Conservation (phyloP, 768 basidiomycete species). For the Mycena olivaceomarginata region DNA sequence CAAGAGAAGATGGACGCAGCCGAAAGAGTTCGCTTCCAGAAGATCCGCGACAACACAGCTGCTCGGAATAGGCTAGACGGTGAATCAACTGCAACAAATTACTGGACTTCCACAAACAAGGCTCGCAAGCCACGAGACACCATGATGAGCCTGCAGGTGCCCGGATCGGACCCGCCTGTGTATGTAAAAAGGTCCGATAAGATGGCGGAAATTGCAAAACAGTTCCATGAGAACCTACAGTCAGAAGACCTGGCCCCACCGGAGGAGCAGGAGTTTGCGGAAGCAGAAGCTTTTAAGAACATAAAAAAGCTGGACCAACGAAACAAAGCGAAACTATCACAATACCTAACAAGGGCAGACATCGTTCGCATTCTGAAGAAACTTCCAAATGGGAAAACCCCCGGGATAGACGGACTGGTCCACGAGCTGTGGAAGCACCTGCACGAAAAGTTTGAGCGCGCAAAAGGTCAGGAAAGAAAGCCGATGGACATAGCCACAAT, state of each 20-base stretch:
- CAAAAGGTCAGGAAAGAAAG: not conserved
- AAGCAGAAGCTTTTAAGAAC: not conserved
- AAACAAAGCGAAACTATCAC: not conserved
- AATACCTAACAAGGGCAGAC: not conserved
- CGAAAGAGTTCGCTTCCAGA: not conserved
- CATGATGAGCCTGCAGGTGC: constrained; percentile 23
- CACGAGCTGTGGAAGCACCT: not conserved
- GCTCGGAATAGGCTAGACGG: constrained; percentile 31
- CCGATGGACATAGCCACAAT: not conserved
- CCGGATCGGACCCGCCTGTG: not conserved
- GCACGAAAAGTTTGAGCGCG: not conserved
- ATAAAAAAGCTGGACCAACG: not conserved
- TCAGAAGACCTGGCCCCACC: not conserved
- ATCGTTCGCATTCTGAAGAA: not conserved
- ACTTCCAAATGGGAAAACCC: not conserved
- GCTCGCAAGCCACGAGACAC: not conserved
- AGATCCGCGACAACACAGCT: constrained; percentile 14
- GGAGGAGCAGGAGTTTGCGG: not conserved
- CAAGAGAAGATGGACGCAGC: constrained; percentile 15
- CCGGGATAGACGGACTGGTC: not conserved
- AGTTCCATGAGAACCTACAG: constrained; percentile 56
- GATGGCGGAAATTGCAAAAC: constrained; percentile 56
- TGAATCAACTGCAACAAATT: not conserved
- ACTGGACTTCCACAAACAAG: not conserved
- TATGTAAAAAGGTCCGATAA: constrained; percentile 47